Evolutionary conservation across 2,329 filamentous ascomycete species (phyloP), one percentile per base, ranked within the genome.

Genomic region (Setomelanomma holmii): DNA sequence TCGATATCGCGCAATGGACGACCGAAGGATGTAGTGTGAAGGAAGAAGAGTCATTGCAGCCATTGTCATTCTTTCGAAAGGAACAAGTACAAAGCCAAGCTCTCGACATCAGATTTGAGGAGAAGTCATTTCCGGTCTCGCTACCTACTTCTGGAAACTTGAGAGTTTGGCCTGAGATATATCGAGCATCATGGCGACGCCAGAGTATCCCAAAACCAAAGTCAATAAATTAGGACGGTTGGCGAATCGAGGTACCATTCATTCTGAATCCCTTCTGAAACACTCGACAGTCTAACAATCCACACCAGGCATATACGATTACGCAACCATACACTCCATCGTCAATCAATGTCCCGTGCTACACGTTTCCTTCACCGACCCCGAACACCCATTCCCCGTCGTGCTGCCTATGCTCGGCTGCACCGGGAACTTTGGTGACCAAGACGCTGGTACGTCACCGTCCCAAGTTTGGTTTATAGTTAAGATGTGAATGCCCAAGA

Each of bases 371-470:
- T 75, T 75, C 58, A 64, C 55, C 14, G 68, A 72, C 41, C 63
- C 68, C 1, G 44, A 59, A 3, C 61, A 72, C 34, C 87, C 89
- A 1, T 95, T 93, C 68, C 75, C 75, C 6, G 66, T 73, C 14
- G 64, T 69, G 19, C 51, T 76, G 5, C 75, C 75, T 14, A 75
- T 77, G 73, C 55, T 75, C 6, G 75, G 69, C n/a, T 76, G 75
- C 46, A 76, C 72, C 2, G 72, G 61, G 0, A 49, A 55, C 45
- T 71, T 61, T 36, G 4, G 81, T 2, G 3, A 3, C 27, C 27
- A 30, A 30, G 10, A 8, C 27, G 27, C 27, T 14, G 45, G 73
- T 45, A 83, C 16, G 38, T 40, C n/a, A n/a, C n/a, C n/a, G n/a
- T n/a, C n/a, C n/a, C n/a, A n/a, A n/a, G n/a, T n/a, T n/a, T n/a